Evolutionary conservation across 2,329 filamentous ascomycete species (phyloP), one percentile per base, ranked within the genome.

Genomic region (Penicillium occitanis): DNA sequence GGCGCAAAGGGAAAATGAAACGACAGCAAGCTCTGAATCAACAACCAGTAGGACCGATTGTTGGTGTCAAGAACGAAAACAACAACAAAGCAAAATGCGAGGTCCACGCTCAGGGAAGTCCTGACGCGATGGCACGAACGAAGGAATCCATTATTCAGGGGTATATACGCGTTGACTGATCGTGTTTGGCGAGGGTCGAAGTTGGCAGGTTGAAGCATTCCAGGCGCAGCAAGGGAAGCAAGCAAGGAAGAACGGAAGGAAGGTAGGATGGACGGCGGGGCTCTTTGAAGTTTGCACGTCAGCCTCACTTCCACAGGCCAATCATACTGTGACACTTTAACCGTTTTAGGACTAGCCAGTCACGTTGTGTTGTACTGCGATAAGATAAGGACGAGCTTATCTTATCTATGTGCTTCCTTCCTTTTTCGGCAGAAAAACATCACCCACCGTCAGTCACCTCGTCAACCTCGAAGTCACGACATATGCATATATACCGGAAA

Each of bases 291-390:
- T 25, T 25, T 40, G 22, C 33, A 35, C 28, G 61, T 58, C 62
- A 64, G 67, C 67, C 66, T 68, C 67, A 68, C 67, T 68, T 68
- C 63, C 13, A 19, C 19, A 1, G n/a, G 40, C 67, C 67, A 68
- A 63, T 68, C 53, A 53, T 0, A 53, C 22, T 5, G 8, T 46
- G 22, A 2, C 2, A 17, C 7, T n/a, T 3, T 57, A 40, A 8
- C 33, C 19, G 2, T 14, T 22, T 25, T 17, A 3, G 30, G 53
- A 57, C 53, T 57, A 57, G 53, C n/a, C 5, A 1, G 11, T 57
- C 33, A 57, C 11, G n/a, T 57, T 37, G 22, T n/a, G 35, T 7
- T 14, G 10, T n/a, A 35, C n/a, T 17, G 13, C 33, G 55, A 59
- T 59, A 59, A 59, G 55, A 59, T 40, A 59, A 28, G 11, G 3